These are phyloP conservation scores for Viola odorata DNA, from an alignment of 345 rosid genomes.

Conservation along the genomic window DNA sequence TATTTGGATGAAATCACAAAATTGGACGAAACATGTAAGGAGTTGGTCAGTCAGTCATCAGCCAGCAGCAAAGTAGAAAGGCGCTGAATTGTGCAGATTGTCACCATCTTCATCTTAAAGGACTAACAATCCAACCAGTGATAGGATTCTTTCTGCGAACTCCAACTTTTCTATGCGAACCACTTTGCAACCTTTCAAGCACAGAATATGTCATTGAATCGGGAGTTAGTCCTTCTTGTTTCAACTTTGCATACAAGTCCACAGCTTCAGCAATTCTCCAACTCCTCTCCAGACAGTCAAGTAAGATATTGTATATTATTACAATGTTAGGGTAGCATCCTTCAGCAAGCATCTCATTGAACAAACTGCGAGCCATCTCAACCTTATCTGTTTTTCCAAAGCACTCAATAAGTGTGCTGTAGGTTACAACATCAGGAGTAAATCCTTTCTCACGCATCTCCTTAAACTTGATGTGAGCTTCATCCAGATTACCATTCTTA, in stretches of 20 bases:
- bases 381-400: constrained; percentile 87
- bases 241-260: constrained; percentile 70
- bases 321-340: constrained; percentile 89
- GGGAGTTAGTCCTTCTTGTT: constrained; percentile 49
- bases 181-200: constrained; percentile 75
- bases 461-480: constrained; percentile 83
- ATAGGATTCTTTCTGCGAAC: constrained; percentile 78
- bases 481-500: constrained; percentile 87
- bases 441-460: constrained; percentile 92
- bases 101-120: constrained; percentile 34
- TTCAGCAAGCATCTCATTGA: constrained; percentile 68
- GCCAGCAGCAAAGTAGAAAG: too few species aligned
- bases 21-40: too few species aligned
- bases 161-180: constrained; percentile 53
- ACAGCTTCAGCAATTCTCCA: constrained; percentile 87
- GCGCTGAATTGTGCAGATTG: too few species aligned
- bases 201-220: constrained; percentile 74
- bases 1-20: too few species aligned
- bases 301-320: constrained; percentile 80
- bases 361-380: constrained; percentile 78
- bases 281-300: constrained; percentile 74
- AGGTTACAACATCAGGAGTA: constrained; percentile 85
- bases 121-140: constrained; percentile 87
- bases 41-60: too few species aligned
- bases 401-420: constrained; percentile 86